Percentiles rank a stretch among this genome's conserved stretches.
Evolutionary conservation across 768 basidiomycete genomes (phyloP).

Genomic region (Leccinum obscurum): DNA sequence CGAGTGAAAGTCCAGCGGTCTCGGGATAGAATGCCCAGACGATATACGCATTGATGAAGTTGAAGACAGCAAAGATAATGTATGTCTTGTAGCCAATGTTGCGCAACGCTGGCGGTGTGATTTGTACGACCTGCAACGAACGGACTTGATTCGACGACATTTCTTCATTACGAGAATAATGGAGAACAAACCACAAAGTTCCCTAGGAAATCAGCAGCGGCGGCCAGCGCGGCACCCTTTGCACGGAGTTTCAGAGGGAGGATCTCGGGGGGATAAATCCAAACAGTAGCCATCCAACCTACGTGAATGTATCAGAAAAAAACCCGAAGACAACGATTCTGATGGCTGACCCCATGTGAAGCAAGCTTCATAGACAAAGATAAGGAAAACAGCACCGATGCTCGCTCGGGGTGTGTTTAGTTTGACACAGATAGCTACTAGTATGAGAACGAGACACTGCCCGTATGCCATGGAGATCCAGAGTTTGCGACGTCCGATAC

Average conservation of each 20-base stretch:
- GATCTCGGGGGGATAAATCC: constrained; percentile 11
- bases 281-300: constrained; percentile 14
- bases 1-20: constrained; percentile 8
- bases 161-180: background rate
- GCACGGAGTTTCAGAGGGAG: constrained; percentile 11
- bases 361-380: constrained; percentile 11
- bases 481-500: constrained; percentile 10
- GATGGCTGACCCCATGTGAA: constrained; percentile 10
- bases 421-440: constrained; percentile 9
- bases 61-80: background rate
- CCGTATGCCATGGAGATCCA: constrained; percentile 12
- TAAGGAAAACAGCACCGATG: constrained; percentile 9
- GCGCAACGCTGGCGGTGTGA: constrained; percentile 10
- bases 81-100: constrained; percentile 15
- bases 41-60: background rate
- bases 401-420: constrained; percentile 5
- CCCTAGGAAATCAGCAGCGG: constrained; percentile 9
- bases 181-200: constrained; percentile 7
- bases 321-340: background rate
- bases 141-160: background rate
- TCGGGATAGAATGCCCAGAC: constrained; percentile 2
- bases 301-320: background rate
- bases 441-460: constrained; percentile 9
- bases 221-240: constrained; percentile 5
- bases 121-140: constrained; percentile 6